Evolutionary conservation across 2,329 filamentous ascomycete species (phyloP), one percentile per base, ranked within the genome.

Genomic region (Zymoseptoria passerinii): DNA sequence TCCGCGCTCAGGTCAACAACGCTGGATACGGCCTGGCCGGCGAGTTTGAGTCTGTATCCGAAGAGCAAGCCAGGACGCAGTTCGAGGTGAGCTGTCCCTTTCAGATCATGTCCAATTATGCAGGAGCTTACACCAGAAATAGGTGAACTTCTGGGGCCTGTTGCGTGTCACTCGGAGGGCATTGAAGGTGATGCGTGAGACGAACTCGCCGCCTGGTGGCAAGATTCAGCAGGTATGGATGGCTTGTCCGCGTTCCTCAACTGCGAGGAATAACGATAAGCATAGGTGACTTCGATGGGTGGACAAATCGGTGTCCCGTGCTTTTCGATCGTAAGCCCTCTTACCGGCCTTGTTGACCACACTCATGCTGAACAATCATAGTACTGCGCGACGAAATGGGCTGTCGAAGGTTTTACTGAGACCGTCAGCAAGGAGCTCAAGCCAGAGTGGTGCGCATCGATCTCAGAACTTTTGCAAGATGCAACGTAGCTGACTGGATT

Each of bases 81-180:
- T 78, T 85, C 69, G 80, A 86, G 50, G 50, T 18, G 50, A 52
- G 50, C 28, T 13, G 8, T 23, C 9, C 28, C 23, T 18, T 6
- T 9, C 6, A 28, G 10, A 1, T 9, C 8, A 52, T 9, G 19
- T 7, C 6, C 18, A 8, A 52, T n/a, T 18, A 16, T 2, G 19
- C 23, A 9, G 10, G 9, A 8, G 50, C 50, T 52, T 20, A 52
- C 23, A 53, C 54, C 6, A 13, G 49, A 48, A 20, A 13, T 28
- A 44, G 49, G 77, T 81, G 59, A 85, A 86, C 65, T 80, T 84
- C 66, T 83, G 81, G 57, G 83, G 83, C 2, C 69, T 83, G 0
- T 67, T 84, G 4, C 75, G 80, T 50, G 78, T 83, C 0, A 83
- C 81, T 4, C 71, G 74, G 50, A 73, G 71, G 61, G 75, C 75